Conservation (phyloP, 768 basidiomycete species). For the Leucosporidium creatinivorum region DNA sequence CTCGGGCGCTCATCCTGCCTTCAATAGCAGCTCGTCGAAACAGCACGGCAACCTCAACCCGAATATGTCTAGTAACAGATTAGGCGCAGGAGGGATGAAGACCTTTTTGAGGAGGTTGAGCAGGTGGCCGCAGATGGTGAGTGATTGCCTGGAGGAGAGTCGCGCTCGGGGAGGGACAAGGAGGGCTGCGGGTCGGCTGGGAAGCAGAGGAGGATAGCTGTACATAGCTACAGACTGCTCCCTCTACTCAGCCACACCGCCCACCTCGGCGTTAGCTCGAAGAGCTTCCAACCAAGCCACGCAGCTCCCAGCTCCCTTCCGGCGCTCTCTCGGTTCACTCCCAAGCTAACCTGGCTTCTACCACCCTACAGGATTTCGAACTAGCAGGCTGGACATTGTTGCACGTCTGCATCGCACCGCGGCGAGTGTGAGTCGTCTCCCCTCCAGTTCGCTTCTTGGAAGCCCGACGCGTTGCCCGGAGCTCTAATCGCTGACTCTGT, state of each 20-base stretch:
- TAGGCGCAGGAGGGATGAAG: constrained; percentile 17
- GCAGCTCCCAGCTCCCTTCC: neutral
- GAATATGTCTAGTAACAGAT: neutral
- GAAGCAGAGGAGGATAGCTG: too few species aligned
- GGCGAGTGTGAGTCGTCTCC: constrained; percentile 63
- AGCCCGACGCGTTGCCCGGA: neutral
- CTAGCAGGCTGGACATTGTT: constrained; percentile 92
- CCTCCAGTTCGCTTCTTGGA: neutral
- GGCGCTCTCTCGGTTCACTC: neutral
- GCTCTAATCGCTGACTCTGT: neutral
- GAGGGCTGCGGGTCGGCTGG: neutral
- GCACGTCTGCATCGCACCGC: constrained; percentile 83
- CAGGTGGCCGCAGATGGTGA: constrained; percentile 18
- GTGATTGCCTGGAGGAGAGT: neutral
- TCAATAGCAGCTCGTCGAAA: neutral
- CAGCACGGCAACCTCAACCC: neutral
- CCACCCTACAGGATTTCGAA: constrained; percentile 73
- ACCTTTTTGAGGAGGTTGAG: constrained; percentile 16
- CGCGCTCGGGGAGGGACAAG: neutral
- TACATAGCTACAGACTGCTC: too few species aligned
- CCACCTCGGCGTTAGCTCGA: too few species aligned
- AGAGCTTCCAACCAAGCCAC: too few species aligned
- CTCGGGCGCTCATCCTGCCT: neutral
- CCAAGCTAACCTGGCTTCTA: neutral
- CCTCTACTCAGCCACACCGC: too few species aligned